phyloP scores from a whole-genome alignment of 2,329 filamentous ascomycete species.

The Neocucurbitaria cava region DNA sequence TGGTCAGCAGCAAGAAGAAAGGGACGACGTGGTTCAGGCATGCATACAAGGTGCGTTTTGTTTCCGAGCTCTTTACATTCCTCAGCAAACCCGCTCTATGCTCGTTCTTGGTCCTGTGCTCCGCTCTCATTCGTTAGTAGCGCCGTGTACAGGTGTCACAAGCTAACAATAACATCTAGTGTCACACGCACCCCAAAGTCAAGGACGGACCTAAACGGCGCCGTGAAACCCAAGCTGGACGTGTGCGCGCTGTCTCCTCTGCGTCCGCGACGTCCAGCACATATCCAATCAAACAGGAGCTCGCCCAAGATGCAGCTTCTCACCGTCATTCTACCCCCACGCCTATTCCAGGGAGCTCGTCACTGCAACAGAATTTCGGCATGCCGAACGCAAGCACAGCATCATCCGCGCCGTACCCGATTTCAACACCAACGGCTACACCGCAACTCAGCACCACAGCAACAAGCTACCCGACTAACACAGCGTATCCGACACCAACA shows the following conservation, averaged over 20 bases:
- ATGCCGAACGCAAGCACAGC: conserved; percentile 21
- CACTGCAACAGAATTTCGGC: conserved; percentile 32
- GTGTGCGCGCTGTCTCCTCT: conserved; percentile 45
- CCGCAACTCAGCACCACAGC: conserved; percentile 24
- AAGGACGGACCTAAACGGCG: conserved; percentile 53
- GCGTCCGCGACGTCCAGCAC: conserved; percentile 42
- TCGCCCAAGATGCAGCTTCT: conserved; percentile 28
- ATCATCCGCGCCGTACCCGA: conserved; percentile 18
- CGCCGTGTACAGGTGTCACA: conserved; percentile 11
- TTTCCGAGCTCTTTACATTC: conserved; percentile 10
- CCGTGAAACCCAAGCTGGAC: conserved; percentile 49
- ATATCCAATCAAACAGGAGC: conserved; percentile 43
- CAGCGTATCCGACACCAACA: conserved; percentile 36
- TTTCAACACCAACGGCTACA: conserved; percentile 28
- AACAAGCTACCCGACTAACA: conserved; percentile 26
- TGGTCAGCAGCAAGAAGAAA: conserved; percentile 88
- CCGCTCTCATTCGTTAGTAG: conserved; percentile 4
- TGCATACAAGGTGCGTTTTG: conserved; percentile 76
- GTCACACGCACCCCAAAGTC: conserved; percentile 53
- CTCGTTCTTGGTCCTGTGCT: conserved; percentile 5
- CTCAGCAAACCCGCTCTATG: conserved; percentile 1
- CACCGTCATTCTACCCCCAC: conserved; percentile 43
- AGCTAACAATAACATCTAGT: conserved; percentile 41
- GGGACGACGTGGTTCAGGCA: conserved; percentile 92
- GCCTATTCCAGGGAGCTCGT: conserved; percentile 29